Evolutionary conservation across 2,329 filamentous ascomycete species (phyloP).

Genomic region (Trematosphaeria pertusa): DNA sequence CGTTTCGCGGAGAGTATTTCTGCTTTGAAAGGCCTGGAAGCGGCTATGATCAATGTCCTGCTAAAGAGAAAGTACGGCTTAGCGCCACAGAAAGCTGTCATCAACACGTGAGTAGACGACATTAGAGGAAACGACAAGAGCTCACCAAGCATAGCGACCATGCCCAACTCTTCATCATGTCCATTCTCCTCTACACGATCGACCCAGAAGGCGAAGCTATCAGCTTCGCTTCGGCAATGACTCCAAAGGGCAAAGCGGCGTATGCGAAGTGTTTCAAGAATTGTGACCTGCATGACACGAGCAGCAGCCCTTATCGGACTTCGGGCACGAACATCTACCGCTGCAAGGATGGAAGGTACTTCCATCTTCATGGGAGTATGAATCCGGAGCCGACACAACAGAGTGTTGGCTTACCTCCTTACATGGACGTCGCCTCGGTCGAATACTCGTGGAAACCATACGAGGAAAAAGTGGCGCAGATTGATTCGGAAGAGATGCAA

Average conservation of each 20-base stretch:
- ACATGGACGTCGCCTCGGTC: constrained; percentile 26
- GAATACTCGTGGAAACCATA: constrained; percentile 46
- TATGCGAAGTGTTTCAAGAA: constrained; percentile 37
- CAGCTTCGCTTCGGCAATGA: constrained; percentile 14
- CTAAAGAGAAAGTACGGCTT: constrained; percentile 56
- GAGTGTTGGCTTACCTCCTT: constrained; percentile 44
- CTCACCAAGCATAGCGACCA: constrained; percentile 45
- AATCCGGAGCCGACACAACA: constrained; percentile 54
- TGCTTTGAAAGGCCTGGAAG: constrained; percentile 58
- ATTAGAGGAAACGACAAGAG: neutral
- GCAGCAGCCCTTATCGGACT: constrained; percentile 32
- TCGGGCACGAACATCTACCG: constrained; percentile 57
- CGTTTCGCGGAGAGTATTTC: constrained; percentile 62
- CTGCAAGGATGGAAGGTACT: constrained; percentile 55
- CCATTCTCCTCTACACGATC: constrained; percentile 44
- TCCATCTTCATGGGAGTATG: constrained; percentile 58
- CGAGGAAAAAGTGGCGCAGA: constrained; percentile 40
- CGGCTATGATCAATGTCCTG: constrained; percentile 54
- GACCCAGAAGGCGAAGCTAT: constrained; percentile 39
- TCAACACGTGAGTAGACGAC: constrained; percentile 52
- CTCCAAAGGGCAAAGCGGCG: constrained; percentile 19
- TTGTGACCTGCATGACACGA: constrained; percentile 30
- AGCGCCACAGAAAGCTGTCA: constrained; percentile 50
- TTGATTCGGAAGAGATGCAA: constrained; percentile 46
- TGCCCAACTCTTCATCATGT: constrained; percentile 55